Evolutionary conservation across 2,329 filamentous ascomycete species (phyloP).

Genomic region (Plenodomus biglobosus): DNA sequence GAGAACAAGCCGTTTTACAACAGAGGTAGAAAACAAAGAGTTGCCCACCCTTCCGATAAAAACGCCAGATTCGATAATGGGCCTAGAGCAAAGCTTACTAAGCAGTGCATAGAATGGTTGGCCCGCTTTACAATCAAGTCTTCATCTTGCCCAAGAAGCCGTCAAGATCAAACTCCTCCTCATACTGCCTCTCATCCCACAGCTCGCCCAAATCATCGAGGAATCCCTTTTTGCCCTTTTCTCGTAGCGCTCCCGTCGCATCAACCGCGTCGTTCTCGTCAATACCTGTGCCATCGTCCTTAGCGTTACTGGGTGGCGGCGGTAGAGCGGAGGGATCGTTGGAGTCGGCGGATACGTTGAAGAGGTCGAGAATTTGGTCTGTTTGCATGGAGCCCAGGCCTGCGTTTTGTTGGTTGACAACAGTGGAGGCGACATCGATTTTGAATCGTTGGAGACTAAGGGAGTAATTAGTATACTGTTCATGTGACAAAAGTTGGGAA

Average conservation of each 20-base stretch:
- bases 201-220: slow-evolving; percentile 92
- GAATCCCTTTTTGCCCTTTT: slow-evolving; percentile 96
- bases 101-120: too few species aligned
- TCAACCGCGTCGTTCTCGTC: slow-evolving; percentile 77
- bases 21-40: too few species aligned
- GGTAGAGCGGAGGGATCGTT: slow-evolving; percentile 61
- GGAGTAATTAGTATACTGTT: slow-evolving; percentile 9
- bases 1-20: too few species aligned
- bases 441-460: slow-evolving; percentile 94
- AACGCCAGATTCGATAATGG: too few species aligned
- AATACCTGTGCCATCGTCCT: slow-evolving; percentile 68
- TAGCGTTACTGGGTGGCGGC: slow-evolving; percentile 58
- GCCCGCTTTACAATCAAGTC: too few species aligned
- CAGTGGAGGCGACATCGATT: slow-evolving; percentile 96
- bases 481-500: neutral
- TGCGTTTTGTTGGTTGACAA: slow-evolving; percentile 98
- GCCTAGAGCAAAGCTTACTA: too few species aligned
- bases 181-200: slow-evolving; percentile 97
- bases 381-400: slow-evolving; percentile 96
- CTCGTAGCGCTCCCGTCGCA: slow-evolving; percentile 85
- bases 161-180: slow-evolving; percentile 95
- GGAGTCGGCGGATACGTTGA: slow-evolving; percentile 65
- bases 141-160: slow-evolving; percentile 96
- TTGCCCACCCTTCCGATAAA: too few species aligned
- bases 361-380: slow-evolving; percentile 94